Evolutionary conservation across 1,284 basidiomycete genomes (phyloP).

Genomic region (Taiwanofungus camphoratus): DNA sequence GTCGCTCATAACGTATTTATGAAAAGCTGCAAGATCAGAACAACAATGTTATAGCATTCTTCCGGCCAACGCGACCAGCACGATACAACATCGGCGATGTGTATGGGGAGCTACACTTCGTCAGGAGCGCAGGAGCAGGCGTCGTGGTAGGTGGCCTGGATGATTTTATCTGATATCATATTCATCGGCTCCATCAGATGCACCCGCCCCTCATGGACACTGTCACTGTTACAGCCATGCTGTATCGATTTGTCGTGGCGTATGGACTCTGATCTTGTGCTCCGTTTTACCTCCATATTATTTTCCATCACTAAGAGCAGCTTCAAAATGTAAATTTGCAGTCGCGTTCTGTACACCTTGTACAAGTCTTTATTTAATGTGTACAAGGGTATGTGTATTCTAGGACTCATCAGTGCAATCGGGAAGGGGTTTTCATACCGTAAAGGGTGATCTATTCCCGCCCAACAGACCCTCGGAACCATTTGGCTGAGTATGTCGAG

Average conservation of each 20-base stretch:
- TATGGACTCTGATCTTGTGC: slow-evolving; percentile 50
- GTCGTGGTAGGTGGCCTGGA: slow-evolving; percentile 57
- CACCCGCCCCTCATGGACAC: slow-evolving; percentile 85
- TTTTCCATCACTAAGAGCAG: slow-evolving; percentile 7
- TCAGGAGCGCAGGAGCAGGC: slow-evolving; percentile 69
- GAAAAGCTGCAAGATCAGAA: slow-evolving; percentile 65
- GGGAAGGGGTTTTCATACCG: slow-evolving; percentile 3
- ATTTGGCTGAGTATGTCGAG: too few species aligned
- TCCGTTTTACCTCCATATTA: slow-evolving; percentile 14
- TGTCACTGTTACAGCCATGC: slow-evolving; percentile 75
- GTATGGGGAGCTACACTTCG: slow-evolving; percentile 75
- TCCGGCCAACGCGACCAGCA: slow-evolving; percentile 65
- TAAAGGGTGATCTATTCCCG: too few species aligned
- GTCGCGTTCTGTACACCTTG: slow-evolving; percentile 5
- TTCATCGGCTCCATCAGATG: slow-evolving; percentile 42
- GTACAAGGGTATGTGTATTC: slow-evolving; percentile 8
- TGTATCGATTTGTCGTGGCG: slow-evolving; percentile 69
- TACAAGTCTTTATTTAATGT: slow-evolving; percentile 6
- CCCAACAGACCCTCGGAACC: too few species aligned
- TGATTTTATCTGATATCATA: slow-evolving; percentile 16
- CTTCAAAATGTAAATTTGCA: slow-evolving; percentile 12
- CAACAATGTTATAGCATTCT: slow-evolving; percentile 67
- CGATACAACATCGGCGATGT: slow-evolving; percentile 81
- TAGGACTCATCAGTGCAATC: slow-evolving; percentile 3
- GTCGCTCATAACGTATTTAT: slow-evolving; percentile 1